Evolutionary conservation across 2,329 filamentous ascomycete genomes (phyloP).

Genomic region (Apiospora aurea): DNA sequence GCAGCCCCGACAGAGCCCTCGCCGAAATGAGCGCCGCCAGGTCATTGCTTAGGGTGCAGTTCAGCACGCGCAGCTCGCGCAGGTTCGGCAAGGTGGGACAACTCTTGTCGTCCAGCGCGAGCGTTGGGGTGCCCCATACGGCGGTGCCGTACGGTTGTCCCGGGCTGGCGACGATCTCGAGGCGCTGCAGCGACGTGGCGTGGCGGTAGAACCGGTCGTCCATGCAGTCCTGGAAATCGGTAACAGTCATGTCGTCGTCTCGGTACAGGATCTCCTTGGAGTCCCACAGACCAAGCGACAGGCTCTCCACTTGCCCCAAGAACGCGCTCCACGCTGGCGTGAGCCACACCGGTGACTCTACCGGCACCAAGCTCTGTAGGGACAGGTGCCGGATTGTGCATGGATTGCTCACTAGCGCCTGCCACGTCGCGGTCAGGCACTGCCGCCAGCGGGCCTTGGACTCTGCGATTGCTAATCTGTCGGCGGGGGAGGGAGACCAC

Average conservation of each 20-base stretch:
- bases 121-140: not conserved
- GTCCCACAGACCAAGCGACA: not conserved
- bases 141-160: not conserved
- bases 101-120: not conserved
- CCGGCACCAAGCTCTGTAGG: not conserved
- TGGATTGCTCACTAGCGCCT: not conserved
- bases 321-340: not conserved
- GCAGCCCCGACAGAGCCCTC: not conserved
- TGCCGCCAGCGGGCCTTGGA: not conserved
- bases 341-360: not conserved
- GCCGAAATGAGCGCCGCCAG: not conserved
- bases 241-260: not conserved
- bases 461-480: not conserved
- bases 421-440: conserved; percentile 1
- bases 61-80: not conserved
- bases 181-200: not conserved
- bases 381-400: not conserved
- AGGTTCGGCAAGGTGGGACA: not conserved
- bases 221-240: not conserved
- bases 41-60: not conserved
- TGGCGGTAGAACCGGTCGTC: not conserved
- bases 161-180: not conserved
- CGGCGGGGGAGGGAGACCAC: not conserved
- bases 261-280: not conserved
- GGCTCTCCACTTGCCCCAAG: not conserved